Evolutionary conservation across 1,284 basidiomycete genomes (phyloP).

Genomic region (Ustilago loliicola): DNA sequence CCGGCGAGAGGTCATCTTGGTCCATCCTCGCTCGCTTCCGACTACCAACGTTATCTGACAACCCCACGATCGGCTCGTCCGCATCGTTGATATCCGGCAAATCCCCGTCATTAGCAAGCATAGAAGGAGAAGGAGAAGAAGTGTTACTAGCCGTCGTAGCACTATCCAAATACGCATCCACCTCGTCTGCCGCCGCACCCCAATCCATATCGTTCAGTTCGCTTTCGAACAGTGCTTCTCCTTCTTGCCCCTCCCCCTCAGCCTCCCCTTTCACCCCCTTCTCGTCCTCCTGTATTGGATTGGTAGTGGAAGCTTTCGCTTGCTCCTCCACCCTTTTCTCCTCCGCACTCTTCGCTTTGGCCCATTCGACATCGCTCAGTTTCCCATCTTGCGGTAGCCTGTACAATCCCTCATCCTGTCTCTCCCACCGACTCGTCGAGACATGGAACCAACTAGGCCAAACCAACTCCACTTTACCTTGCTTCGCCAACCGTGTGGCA

Average conservation of each 20-base stretch:
- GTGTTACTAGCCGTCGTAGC: conserved; percentile 54
- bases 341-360: not conserved
- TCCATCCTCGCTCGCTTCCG: conserved; percentile 7
- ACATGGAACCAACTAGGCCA: conserved; percentile 90
- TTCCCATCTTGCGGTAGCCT: conserved; percentile 65
- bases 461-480: conserved; percentile 80
- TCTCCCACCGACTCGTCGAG: conserved; percentile 83
- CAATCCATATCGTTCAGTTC: conserved; percentile 72
- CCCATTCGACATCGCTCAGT: conserved; percentile 18
- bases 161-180: conserved; percentile 80
- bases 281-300: not conserved
- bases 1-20: no score
- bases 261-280: not conserved
- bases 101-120: conserved; percentile 37
- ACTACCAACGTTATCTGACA: conserved; percentile 3
- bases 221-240: conserved; percentile 32
- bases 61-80: not conserved
- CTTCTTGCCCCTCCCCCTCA: conserved; percentile 9
- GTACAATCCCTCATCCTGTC: conserved; percentile 80
- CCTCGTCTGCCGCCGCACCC: conserved; percentile 84
- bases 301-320: conserved; percentile 1
- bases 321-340: not conserved
- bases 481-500: conserved; percentile 72
- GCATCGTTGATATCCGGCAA: conserved; percentile 29
- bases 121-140: conserved; percentile 31